Conservation (phyloP, 1,284 basidiomycete species). For the Naganishia liquefaciens region DNA sequence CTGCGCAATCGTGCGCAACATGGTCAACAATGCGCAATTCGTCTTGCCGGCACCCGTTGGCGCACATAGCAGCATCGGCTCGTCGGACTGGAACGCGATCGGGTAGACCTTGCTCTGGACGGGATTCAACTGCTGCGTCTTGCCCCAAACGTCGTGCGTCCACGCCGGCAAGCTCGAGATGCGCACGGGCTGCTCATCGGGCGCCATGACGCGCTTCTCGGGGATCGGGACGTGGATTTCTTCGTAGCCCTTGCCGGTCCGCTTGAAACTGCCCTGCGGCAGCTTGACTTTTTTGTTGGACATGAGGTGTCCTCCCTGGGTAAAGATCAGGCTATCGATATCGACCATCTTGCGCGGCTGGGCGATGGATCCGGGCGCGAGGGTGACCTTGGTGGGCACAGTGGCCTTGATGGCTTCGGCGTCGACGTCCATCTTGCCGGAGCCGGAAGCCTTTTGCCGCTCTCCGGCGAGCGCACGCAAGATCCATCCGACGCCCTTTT, state of each 20-base stretch:
- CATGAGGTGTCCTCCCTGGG: conserved; percentile 94
- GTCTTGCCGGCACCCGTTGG: conserved; percentile 99
- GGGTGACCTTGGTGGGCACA: conserved; percentile 84
- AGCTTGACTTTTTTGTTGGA: conserved; percentile 98
- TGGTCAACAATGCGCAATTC: conserved; percentile 94
- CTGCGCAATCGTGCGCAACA: conserved; percentile 83
- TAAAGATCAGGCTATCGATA: conserved; percentile 91
- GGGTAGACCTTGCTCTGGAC: conserved; percentile 94
- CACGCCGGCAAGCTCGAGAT: conserved; percentile 78
- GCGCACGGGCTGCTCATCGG: conserved; percentile 72
- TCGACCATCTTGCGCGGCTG: conserved; percentile 86
- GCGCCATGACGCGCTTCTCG: conserved; percentile 67
- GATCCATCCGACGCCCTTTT: conserved; percentile 96
- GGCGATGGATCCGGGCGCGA: conserved; percentile 82
- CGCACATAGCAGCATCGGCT: conserved; percentile 93
- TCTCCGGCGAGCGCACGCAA: conserved; percentile 81
- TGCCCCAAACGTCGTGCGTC: conserved; percentile 79
- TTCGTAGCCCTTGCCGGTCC: conserved; percentile 93
- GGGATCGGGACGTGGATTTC: conserved; percentile 97
- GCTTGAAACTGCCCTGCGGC: conserved; percentile 96
- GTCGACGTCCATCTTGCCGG: conserved; percentile 52
- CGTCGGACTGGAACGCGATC: conserved; percentile 89
- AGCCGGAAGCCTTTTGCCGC: conserved; percentile 44
- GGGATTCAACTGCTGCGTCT: conserved; percentile 67
- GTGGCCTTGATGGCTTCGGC: conserved; percentile 52